phyloP scores from a whole-genome alignment of 257 asterid species.

The Solanum chiquidenum region DNA sequence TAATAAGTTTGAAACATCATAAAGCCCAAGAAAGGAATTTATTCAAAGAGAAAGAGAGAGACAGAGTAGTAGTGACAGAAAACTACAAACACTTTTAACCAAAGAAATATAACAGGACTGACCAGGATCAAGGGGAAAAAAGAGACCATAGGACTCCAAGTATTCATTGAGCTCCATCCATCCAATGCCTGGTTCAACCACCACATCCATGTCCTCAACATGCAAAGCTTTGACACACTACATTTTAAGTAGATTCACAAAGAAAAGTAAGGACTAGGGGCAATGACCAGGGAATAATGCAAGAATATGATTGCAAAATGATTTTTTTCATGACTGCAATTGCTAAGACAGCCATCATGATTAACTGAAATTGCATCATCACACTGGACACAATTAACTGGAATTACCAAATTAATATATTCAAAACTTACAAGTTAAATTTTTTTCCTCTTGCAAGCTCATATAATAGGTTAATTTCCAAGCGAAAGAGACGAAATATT shows the following conservation, averaged over 20 bases:
- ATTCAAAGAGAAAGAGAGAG: neutral
- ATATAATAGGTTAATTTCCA: neutral
- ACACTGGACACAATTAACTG: neutral
- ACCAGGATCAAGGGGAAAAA: slow-evolving; percentile 99
- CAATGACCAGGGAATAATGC: neutral
- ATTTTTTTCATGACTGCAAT: neutral
- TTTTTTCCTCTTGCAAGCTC: neutral
- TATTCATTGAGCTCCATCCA: slow-evolving; percentile 97
- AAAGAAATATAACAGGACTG: slow-evolving; percentile 8
- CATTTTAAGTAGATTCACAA: slow-evolving; percentile 6
- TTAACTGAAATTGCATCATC: neutral
- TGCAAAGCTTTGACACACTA: slow-evolving; percentile 68
- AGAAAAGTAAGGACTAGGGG: slow-evolving; percentile 13
- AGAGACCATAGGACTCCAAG: slow-evolving; percentile 88
- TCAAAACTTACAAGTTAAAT: neutral
- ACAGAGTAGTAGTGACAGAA: neutral
- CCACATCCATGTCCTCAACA: slow-evolving; percentile 91
- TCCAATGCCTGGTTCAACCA: slow-evolving; percentile 98
- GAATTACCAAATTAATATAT: neutral
- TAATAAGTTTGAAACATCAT: neutral
- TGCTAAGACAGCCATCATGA: neutral
- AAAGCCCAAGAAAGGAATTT: neutral
- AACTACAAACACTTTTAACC: neutral
- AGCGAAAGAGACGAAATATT: neutral
- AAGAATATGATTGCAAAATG: neutral